Base-by-base conservation (phyloP, 2,329 filamentous ascomycete species). In the Penicillium sp. region DNA sequence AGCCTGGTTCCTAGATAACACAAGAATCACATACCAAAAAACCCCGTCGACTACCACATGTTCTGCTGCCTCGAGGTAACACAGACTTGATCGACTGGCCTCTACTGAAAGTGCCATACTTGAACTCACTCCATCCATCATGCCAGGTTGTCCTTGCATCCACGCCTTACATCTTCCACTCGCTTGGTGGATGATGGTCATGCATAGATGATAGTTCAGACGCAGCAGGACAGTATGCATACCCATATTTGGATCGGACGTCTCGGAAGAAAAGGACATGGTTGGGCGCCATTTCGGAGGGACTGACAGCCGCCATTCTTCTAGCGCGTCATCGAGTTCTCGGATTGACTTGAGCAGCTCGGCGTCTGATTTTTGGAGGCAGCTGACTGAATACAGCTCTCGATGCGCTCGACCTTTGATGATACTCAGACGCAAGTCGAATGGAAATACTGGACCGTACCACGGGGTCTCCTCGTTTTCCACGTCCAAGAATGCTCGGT, bases 291-390 rank as follows among this genome's bases (percentile, higher is more conserved):
- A 78, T 7, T 72, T 60, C 0, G 64, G 61, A 0, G 80, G 78
- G 0, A 85, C 63, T 0, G 81, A 80, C 1, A 77, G 60, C 0
- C 83, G 75, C 83, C 83, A 85, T 12, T 66, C 66, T 44, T 85
- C 83, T 0, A 85, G 69, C 30, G 84, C 80, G 22, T 82, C 79
- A 55, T 85, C 83, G 0, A 85, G 69, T 63, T 83, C 78, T 6
- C 82, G 77, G 12, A 85, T 84, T 3, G 80, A 77, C 10, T 77
- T 75, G 2, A 85, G 70, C 0, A 85, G 67, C 52, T 84, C 80
- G 0, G 81, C 80, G 38, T 84, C 81, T 0, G 79, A 75, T 56
- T 83, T 84, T 12, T 73, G 73, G 2, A 78, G 61, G 0, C 79
- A 76, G 4, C 73, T 65, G 4, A 76, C 71, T 0, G 82, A 84